Evolutionary conservation across 306 rosid species (phyloP).

Genomic region (Boehmeria nivea): DNA sequence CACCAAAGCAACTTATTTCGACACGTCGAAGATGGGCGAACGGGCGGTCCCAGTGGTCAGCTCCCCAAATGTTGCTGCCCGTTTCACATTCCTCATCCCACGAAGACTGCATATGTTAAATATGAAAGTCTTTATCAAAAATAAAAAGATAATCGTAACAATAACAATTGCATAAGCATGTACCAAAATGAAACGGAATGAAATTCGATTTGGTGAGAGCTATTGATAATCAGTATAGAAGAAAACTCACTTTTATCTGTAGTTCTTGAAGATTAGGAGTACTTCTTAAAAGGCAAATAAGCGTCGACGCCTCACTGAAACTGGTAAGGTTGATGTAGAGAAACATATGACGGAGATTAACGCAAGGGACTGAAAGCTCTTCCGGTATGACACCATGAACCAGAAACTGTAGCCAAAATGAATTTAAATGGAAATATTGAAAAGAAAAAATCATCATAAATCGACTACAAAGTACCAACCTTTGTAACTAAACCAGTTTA

Average conservation of each 20-base stretch:
- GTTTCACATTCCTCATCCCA: constrained; percentile 24
- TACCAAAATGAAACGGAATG: too few relatives aligned
- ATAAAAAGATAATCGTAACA: background rate
- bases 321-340: constrained; percentile 41
- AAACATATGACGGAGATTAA: constrained; percentile 43
- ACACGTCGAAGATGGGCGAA: constrained; percentile 35
- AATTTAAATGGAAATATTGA: too few relatives aligned
- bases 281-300: constrained; percentile 47
- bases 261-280: constrained; percentile 51
- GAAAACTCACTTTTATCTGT: constrained; percentile 49
- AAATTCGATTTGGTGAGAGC: too few relatives aligned
- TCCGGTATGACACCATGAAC: background rate
- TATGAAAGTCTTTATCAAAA: too few relatives aligned
- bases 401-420: background rate
- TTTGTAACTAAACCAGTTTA: too few relatives aligned
- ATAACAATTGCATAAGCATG: background rate
- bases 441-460: too few relatives aligned
- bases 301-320: constrained; percentile 34
- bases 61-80: constrained; percentile 16
- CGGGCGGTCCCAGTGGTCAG: constrained; percentile 17
- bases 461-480: too few relatives aligned
- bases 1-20: constrained; percentile 37
- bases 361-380: constrained; percentile 31
- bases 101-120: constrained; percentile 35
- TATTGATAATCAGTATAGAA: too few relatives aligned